Conservation (phyloP, 73 alveolate genomes). For the Paramecium octaurelia region DNA sequence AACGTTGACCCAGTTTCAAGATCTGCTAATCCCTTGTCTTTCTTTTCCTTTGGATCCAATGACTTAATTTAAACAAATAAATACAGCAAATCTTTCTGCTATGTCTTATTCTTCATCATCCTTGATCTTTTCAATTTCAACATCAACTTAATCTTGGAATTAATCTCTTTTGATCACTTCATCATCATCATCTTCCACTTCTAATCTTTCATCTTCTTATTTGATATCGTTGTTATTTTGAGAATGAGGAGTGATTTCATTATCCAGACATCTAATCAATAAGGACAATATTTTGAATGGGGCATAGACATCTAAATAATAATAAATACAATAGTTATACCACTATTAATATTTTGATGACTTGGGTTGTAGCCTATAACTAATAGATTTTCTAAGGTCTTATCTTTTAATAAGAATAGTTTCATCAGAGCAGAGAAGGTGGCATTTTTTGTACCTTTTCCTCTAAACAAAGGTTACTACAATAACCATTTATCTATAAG, state of each 20-base stretch:
- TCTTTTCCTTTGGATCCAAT: constrained; percentile 71
- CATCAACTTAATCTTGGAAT: constrained; percentile 78
- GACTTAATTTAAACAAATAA: neutral
- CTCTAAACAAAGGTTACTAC: constrained; percentile 94
- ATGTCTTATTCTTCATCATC: constrained; percentile 84
- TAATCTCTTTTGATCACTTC: constrained; percentile 48
- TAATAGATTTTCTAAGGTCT: constrained; percentile 81
- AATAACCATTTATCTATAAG: constrained; percentile 96
- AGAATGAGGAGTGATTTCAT: constrained; percentile 72
- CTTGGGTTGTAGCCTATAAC: constrained; percentile 97
- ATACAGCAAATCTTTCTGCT: constrained; percentile 69
- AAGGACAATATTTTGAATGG: constrained; percentile 93
- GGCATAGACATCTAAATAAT: constrained; percentile 80
- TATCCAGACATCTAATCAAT: constrained; percentile 89
- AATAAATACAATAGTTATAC: neutral
- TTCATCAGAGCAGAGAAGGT: constrained; percentile 90
- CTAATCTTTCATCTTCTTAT: constrained; percentile 75
- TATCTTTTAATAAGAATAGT: constrained; percentile 82
- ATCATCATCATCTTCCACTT: constrained; percentile 76
- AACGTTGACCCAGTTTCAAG: constrained; percentile 95
- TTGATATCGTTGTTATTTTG: constrained; percentile 63
- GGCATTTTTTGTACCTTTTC: constrained; percentile 91
- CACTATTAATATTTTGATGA: constrained; percentile 82
- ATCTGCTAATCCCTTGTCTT: constrained; percentile 93
- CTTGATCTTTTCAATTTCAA: constrained; percentile 76